Evolutionary conservation across 805 yeast genomes (phyloP).

Genomic region (Nakazawaea anatomiae): DNA sequence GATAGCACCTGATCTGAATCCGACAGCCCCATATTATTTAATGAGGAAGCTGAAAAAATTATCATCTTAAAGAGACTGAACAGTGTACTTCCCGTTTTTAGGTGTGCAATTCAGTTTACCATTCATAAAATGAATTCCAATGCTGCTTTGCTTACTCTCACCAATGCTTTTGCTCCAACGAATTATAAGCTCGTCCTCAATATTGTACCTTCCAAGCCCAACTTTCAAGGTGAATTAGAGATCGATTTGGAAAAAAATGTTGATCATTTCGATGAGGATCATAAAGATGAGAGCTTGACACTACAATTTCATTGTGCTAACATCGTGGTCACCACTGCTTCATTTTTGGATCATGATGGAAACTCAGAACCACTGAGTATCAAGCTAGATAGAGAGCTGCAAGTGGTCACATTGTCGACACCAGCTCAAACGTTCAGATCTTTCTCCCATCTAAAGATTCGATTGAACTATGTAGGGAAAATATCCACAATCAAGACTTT

Average conservation of each 20-base stretch:
- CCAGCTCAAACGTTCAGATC: constrained; percentile 14
- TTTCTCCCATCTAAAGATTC: constrained; percentile 15
- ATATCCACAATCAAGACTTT: constrained; percentile 44
- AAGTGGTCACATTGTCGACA: constrained; percentile 25
- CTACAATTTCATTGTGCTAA: constrained; percentile 36
- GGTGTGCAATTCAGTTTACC: neutral
- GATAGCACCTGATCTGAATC: neutral
- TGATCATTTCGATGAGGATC: constrained; percentile 10
- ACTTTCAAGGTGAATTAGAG: constrained; percentile 33
- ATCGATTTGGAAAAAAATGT: constrained; percentile 26
- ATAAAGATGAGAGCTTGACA: constrained; percentile 13
- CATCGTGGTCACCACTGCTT: constrained; percentile 32
- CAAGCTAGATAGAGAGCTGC: constrained; percentile 34
- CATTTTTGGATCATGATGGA: constrained; percentile 14
- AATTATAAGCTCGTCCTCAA: constrained; percentile 29
- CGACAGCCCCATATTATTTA: neutral
- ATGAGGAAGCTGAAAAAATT: constrained; percentile 6
- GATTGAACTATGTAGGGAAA: constrained; percentile 43
- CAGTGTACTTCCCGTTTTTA: no score
- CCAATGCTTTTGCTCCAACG: constrained; percentile 30
- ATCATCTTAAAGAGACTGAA: neutral
- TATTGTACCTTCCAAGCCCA: constrained; percentile 36
- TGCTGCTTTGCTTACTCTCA: constrained; percentile 20
- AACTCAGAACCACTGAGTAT: constrained; percentile 22
- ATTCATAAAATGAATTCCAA: constrained; percentile 2